Percentiles rank a stretch among this genome's conserved stretches.
These are phyloP conservation scores for Straminergon stramineum DNA, from an alignment of 225 moss, liverwort and hornwort genomes.

Conservation along the genomic window DNA sequence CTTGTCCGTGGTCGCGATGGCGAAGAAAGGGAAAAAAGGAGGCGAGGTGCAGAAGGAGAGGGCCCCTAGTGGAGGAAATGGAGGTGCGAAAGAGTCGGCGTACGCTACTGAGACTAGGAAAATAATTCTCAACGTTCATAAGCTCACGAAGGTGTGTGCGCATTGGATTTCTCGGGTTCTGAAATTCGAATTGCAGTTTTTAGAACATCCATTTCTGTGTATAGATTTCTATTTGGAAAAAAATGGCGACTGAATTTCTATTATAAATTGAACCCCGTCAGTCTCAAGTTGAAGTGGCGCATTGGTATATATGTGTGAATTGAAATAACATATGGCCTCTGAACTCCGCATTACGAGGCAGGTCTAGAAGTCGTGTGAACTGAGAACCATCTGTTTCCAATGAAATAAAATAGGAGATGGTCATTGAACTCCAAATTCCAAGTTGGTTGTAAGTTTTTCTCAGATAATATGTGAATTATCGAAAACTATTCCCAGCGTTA, in stretches of 20 bases:
- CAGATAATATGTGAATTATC: neutral
- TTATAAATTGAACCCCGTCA: neutral
- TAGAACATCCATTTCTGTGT: neutral
- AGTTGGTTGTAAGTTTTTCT: neutral
- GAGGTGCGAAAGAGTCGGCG: constrained; percentile 54
- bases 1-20: constrained; percentile 57
- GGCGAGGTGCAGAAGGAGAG: constrained; percentile 61
- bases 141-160: constrained; percentile 63
- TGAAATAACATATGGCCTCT: neutral
- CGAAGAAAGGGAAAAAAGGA: constrained; percentile 74
- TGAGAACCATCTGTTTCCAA: neutral
- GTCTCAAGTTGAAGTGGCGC: neutral
- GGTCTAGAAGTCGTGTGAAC: neutral
- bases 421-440: neutral
- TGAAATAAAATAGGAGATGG: neutral
- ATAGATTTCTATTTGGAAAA: neutral
- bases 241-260: neutral
- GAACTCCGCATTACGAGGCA: neutral
- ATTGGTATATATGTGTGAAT: neutral
- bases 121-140: constrained; percentile 80
- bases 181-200: neutral
- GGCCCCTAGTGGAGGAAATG: constrained; percentile 23
- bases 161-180: neutral
- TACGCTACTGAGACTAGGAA: constrained; percentile 88
- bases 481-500: neutral